Percentiles rank a stretch among this genome's conserved stretches.
Evolutionary conservation across 768 basidiomycete species (phyloP).

Genomic region (Boletus barrowsii): DNA sequence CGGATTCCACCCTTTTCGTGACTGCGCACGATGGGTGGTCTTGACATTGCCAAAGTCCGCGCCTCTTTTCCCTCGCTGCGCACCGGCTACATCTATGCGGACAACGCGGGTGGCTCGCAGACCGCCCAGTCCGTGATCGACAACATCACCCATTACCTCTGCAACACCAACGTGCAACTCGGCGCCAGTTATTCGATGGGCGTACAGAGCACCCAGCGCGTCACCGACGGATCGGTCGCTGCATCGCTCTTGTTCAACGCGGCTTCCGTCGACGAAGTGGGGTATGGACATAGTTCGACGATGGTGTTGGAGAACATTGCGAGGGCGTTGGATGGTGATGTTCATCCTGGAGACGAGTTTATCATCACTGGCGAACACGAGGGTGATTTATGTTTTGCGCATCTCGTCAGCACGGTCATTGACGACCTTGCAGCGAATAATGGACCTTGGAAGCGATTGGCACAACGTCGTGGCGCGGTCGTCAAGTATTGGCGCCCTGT

Average conservation of each 20-base stretch:
- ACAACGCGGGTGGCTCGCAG: slow-evolving; percentile 78
- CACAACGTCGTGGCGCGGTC: slow-evolving; percentile 49
- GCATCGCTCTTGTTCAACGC: slow-evolving; percentile 66
- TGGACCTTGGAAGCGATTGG: slow-evolving; percentile 76
- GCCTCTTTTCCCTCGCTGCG: slow-evolving; percentile 61
- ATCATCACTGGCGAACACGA: slow-evolving; percentile 81
- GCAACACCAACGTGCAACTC: slow-evolving; percentile 71
- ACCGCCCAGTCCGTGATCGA: slow-evolving; percentile 53
- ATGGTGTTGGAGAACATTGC: slow-evolving; percentile 69
- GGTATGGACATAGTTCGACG: slow-evolving; percentile 65
- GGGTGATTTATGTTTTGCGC: slow-evolving; percentile 39
- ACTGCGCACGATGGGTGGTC: slow-evolving; percentile 14
- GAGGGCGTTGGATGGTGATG: slow-evolving; percentile 52
- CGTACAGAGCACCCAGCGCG: slow-evolving; percentile 48
- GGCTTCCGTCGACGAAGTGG: slow-evolving; percentile 56
- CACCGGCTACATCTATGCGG: slow-evolving; percentile 62
- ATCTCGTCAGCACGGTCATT: neutral
- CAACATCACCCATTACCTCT: slow-evolving; percentile 62
- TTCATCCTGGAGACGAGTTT: slow-evolving; percentile 65
- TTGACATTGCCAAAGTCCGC: slow-evolving; percentile 53
- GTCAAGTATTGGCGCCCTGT: slow-evolving; percentile 60
- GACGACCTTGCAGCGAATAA: slow-evolving; percentile 51
- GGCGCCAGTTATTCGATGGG: slow-evolving; percentile 68
- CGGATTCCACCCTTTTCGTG: neutral
- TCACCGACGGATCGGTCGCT: slow-evolving; percentile 46